Percentiles rank a stretch among this genome's conserved stretches.
phyloP scores from a whole-genome alignment of 2,329 filamentous ascomycete genomes.

The Tolypocladium pustulatum region DNA sequence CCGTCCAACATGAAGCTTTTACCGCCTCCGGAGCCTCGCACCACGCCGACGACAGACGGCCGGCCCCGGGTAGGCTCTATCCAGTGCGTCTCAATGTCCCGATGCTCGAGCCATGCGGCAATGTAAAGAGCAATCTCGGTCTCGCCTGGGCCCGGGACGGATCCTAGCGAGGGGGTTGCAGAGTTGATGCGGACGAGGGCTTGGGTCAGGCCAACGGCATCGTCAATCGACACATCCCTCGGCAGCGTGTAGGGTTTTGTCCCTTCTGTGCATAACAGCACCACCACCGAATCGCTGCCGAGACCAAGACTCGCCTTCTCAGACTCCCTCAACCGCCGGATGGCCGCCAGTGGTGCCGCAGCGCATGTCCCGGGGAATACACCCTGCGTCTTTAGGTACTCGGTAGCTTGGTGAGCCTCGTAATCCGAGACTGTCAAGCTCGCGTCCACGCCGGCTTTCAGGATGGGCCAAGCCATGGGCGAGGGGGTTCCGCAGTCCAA shows the following conservation, averaged over 20 bases:
- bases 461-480: conserved; percentile 49
- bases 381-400: conserved; percentile 36
- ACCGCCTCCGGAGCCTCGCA: conserved; percentile 33
- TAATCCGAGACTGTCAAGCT: conserved; percentile 49
- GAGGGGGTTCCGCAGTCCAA: conserved; percentile 65
- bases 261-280: conserved; percentile 55
- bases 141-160: conserved; percentile 32
- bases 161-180: conserved; percentile 31
- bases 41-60: conserved; percentile 38
- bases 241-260: conserved; percentile 40
- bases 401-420: conserved; percentile 49
- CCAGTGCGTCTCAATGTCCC: conserved; percentile 38
- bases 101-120: conserved; percentile 37
- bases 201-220: conserved; percentile 31
- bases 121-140: conserved; percentile 34
- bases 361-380: conserved; percentile 53
- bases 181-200: conserved; percentile 38
- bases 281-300: conserved; percentile 41
- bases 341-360: conserved; percentile 43
- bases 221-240: conserved; percentile 26
- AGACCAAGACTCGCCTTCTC: conserved; percentile 25
- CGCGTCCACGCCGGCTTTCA: conserved; percentile 48
- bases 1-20: conserved; percentile 42
- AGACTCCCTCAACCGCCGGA: conserved; percentile 34
- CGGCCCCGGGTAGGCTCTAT: conserved; percentile 34